Evolutionary conservation across 257 asterid genomes (phyloP), one percentile per base, ranked within the genome.

Genomic region (Osmanthus fragrans): DNA sequence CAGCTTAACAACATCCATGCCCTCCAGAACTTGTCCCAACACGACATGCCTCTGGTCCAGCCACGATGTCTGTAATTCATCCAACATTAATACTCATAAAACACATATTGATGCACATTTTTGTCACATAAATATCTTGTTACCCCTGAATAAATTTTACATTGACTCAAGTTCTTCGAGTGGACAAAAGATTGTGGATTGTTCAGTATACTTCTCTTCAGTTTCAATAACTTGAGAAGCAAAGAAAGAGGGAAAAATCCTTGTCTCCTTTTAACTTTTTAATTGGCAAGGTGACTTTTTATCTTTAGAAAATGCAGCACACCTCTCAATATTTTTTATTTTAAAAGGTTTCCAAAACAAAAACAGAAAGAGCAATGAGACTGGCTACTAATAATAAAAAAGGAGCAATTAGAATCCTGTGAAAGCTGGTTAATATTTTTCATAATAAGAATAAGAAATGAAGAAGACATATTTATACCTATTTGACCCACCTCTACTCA

Each of bases 21-120:
- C 99, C 80, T 95, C 98, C 80, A 95, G 67, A 66, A 95, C 98
- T 87, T 95, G 99, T 84, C 99, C 99, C 51, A 95, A 95, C 75
- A 95, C 99, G 27, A 92, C 98, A 67, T 95, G 99, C 84, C 84
- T 90, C 78, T 83, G 60, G 81, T 95, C 99, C 80, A 95, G 85
- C 99, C 98, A 95, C 4, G 94, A 80, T 25, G 99, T 95, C 99
- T 95, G 94, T 73, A 82, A 79, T 77, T 51, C 79, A 49, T 76
- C 72, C 69, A 65, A 78, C 73, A 83, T 32, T 67, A 65, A 13
- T 32, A 72, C 19, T 39, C 67, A 19, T 37, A 8, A 67, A 78
- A 8, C 32, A 54, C 51, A 71, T 63, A 32, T 2, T 12, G 64
- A 77, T 60, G 47, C 13, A 37, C 25, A 42, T 4, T 36, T 49